Evolutionary conservation across 2,329 filamentous ascomycete genomes (phyloP).

Genomic region (Tolypocladium pustulatum): DNA sequence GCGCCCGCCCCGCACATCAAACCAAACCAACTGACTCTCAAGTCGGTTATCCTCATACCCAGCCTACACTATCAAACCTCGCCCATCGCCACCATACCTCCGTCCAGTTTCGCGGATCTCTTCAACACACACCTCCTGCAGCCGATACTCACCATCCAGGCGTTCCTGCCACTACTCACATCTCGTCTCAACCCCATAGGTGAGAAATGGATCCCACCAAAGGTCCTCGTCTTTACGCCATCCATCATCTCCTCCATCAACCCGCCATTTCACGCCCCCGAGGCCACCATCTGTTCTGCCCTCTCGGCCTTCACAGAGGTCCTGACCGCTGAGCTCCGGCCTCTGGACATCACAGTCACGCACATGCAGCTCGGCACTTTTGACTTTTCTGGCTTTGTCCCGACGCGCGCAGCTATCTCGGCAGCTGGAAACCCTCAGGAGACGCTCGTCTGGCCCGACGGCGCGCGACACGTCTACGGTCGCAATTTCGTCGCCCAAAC

Average conservation of each 20-base stretch:
- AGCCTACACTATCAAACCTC: slow-evolving; percentile 71
- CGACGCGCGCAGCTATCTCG: slow-evolving; percentile 23
- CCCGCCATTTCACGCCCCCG: slow-evolving; percentile 73
- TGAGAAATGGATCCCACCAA: slow-evolving; percentile 44
- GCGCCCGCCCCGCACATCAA: slow-evolving; percentile 66
- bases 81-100: slow-evolving; percentile 74
- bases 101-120: slow-evolving; percentile 76
- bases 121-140: slow-evolving; percentile 88
- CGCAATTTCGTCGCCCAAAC: slow-evolving; percentile 49
- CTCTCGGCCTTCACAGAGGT: slow-evolving; percentile 79
- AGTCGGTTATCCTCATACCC: slow-evolving; percentile 74
- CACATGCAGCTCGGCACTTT: slow-evolving; percentile 89
- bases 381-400: slow-evolving; percentile 62
- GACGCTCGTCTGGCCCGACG: slow-evolving; percentile 52
- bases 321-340: slow-evolving; percentile 66
- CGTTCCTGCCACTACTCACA: slow-evolving; percentile 73
- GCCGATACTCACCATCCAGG: slow-evolving; percentile 79
- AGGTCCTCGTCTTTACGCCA: slow-evolving; percentile 68
- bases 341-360: slow-evolving; percentile 67
- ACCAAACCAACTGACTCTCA: slow-evolving; percentile 64
- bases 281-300: slow-evolving; percentile 76
- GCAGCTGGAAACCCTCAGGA: slow-evolving; percentile 33
- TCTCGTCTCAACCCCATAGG: slow-evolving; percentile 44
- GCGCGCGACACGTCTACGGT: slow-evolving; percentile 49
- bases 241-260: slow-evolving; percentile 71